Base-by-base conservation (phyloP, 2,329 filamentous ascomycete species). In the Monilinia polystroma region DNA sequence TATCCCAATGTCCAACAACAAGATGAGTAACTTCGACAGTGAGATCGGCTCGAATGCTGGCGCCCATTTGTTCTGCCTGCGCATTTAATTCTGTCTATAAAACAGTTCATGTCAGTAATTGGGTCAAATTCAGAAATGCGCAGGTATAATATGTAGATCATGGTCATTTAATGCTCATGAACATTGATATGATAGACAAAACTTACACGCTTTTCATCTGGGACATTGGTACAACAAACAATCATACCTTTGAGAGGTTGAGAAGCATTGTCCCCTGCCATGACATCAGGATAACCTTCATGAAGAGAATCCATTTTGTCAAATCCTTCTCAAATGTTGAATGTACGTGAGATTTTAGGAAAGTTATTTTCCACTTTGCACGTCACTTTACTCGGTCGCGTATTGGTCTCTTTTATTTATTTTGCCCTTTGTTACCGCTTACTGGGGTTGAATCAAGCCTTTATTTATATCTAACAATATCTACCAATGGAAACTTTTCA, bases 21-120 rank as follows among this genome's bases (percentile, higher is more conserved):
- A 99, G 87, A 80, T 99, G 95, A 6, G 95, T 98, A 58, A 96
- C 92, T 77, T 97, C 92, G 66, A 91, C 91, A n/a, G 93, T 98
- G 55, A 99, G 86, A 77, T 99, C 93, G 78, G 93, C 90, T 74
- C 91, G 93, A 82, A 96, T 91, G 68, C 85, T 79, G 62, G 93
- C 95, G 71, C 95, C 95, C 82, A 99, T 92, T 76, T 97, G 87
- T 70, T 82, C 79, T 23, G 91, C 90, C 68, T 87, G 86, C 59
- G 82, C 79, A 20, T 85, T 86, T 59, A 92, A 82, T 64, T 86
- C 81, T 54, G 79, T 77, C 82, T 84, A 69, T 4, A 58, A 20
- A 11, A 41, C 26, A 18, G 47, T 47, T 49, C 26, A 57, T 49
- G 23, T 69, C 35, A 68, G 63, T 26, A 55, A 35, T 38, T 35